Percentiles rank a stretch among this genome's conserved stretches.
phyloP scores from a whole-genome alignment of 257 asterid species.

The Eustoma russellianum region DNA sequence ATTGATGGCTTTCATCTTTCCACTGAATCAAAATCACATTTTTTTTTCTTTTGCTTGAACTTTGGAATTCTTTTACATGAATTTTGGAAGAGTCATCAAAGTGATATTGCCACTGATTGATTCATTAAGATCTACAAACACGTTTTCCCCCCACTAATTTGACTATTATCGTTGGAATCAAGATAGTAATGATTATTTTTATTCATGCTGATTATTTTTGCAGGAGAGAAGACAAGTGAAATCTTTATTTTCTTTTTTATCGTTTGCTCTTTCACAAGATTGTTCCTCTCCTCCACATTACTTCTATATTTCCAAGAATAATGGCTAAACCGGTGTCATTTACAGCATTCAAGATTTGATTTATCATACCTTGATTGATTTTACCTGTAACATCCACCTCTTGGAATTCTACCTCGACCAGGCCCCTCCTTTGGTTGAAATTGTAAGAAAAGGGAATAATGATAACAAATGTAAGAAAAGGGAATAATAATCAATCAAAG shows the following conservation, averaged over 20 bases:
- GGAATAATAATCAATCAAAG: too few species aligned
- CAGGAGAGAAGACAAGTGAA: not conserved
- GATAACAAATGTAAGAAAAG: too few species aligned
- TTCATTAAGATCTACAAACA: not conserved
- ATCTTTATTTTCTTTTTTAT: not conserved
- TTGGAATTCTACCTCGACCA: not conserved
- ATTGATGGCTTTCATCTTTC: slow-evolving; percentile 4
- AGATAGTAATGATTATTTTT: not conserved
- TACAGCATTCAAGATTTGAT: not conserved
- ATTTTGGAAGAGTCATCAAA: slow-evolving; percentile 2
- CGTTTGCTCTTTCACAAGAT: not conserved
- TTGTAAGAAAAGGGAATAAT: too few species aligned
- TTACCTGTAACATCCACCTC: not conserved
- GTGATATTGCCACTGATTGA: not conserved
- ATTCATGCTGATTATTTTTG: not conserved
- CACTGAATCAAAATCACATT: slow-evolving; percentile 2
- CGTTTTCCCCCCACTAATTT: not conserved
- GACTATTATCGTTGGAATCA: not conserved
- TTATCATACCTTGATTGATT: not conserved
- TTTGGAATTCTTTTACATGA: not conserved
- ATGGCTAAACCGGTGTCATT: too few species aligned
- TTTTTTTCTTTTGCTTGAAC: too few species aligned
- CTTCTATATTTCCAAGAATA: too few species aligned
- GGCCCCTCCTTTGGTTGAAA: not conserved
- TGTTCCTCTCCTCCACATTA: not conserved